Evolutionary conservation across 169 alveolate genomes (phyloP), one percentile per base, ranked within the genome.

Genomic region (Hammondia hammondi): DNA sequence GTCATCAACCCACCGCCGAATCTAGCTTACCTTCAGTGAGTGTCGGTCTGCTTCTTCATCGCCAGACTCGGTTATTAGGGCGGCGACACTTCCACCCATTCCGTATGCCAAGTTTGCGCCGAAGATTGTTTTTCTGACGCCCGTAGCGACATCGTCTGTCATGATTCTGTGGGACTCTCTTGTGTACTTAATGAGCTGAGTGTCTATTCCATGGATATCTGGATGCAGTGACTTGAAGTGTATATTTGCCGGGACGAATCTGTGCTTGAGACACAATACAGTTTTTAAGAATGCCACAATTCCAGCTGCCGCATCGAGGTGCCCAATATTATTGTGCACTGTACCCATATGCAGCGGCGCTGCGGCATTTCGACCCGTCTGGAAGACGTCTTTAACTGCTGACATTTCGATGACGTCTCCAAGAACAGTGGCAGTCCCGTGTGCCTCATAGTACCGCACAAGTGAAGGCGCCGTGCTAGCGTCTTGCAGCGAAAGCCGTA

Each of bases 351-450:
- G 89, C 6, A 96, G 91, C 1, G 97, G 96, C 29, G 88, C 24
- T 21, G 92, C 82, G 17, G 91, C 48, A 14, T 92, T 19, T 37
- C 96, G 61, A 27, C 71, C 71, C 1, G 24, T n/a, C 73, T 70
- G 93, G 57, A 94, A 94, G 43, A 92, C 97, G 9, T 91, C 89
- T 7, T 67, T 92, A 56, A 97, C 39, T 4, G 97, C 97, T 12
- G 94, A 93, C 91, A 96, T 95, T 72, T 97, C 98, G 32, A 97
- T 96, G 48, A 97, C 96, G 77, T 97, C 98, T 1, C 98, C 98
- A 84, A 97, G 94, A 70, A 96, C 96, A 19, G 97, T 97, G 32
- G 97, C 98, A 24, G 98, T 97, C 85, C 98, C 98, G 82, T 97
- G 98, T 39, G 97, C 95, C 95, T 97, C 98, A 67, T 96, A 89